Percentiles rank a stretch among this genome's conserved stretches.
Evolutionary conservation across 164 flowering plant genomes (phyloP).

Genomic region (Vitis vinifera): ASM3070453v1 NC_081819.1:18813001-18813500

Average conservation of each 20-base stretch:
- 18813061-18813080: conserved; percentile 96
- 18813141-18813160: conserved; percentile 96
- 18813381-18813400: conserved; percentile 87
- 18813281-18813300: conserved; percentile 82
- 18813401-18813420: conserved; percentile 98
- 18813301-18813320: conserved; percentile 57
- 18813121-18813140: conserved; percentile 99
- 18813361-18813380: conserved; percentile 89
- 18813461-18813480: not conserved
- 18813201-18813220: conserved; percentile 94
- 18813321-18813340: conserved; percentile 72
- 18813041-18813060: conserved; percentile 83
- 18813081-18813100: conserved; percentile 94
- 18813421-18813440: conserved; percentile 92
- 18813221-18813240: conserved; percentile 84
- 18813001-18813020: conserved; percentile 96
- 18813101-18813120: conserved; percentile 98
- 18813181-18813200: conserved; percentile 95
- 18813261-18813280: conserved; percentile 87
- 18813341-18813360: conserved; percentile 93
- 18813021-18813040: conserved; percentile 88
- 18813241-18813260: conserved; percentile 97
- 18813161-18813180: conserved; percentile 99
- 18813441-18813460: not conserved
- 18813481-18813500: not conserved